Conservation (phyloP, 352 stramenopile genomes). For the Phytophthora citricola region DNA sequence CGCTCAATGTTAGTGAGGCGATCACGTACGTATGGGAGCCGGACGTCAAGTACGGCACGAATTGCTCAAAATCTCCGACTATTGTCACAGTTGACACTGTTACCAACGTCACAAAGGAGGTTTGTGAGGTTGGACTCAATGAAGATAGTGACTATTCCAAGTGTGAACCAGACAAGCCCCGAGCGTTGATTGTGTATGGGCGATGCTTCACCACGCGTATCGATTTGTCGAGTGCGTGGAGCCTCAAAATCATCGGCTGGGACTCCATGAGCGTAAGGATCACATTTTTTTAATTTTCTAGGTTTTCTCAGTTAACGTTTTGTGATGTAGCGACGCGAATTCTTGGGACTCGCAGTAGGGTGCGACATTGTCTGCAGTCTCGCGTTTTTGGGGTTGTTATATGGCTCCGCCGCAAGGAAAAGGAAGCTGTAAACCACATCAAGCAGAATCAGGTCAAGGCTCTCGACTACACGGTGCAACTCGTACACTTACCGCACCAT, state of each 20-base stretch:
- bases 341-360: slow-evolving; percentile 71
- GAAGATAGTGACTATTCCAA: slow-evolving; percentile 65
- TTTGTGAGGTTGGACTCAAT: slow-evolving; percentile 51
- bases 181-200: slow-evolving; percentile 74
- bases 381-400: slow-evolving; percentile 70
- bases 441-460: slow-evolving; percentile 71
- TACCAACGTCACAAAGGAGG: slow-evolving; percentile 33
- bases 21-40: slow-evolving; percentile 67
- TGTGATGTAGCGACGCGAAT: slow-evolving; percentile 58
- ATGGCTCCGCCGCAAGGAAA: slow-evolving; percentile 81
- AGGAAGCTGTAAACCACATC: slow-evolving; percentile 63
- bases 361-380: slow-evolving; percentile 76
- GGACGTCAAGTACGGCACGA: slow-evolving; percentile 45
- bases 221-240: slow-evolving; percentile 74
- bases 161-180: slow-evolving; percentile 39
- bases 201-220: slow-evolving; percentile 84
- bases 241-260: slow-evolving; percentile 81
- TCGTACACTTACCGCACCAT: slow-evolving; percentile 69
- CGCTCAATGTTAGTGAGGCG: slow-evolving; percentile 67
- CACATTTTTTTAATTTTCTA: too few species aligned
- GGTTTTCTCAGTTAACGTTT: too few species aligned
- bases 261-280: slow-evolving; percentile 70
- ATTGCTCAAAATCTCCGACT: slow-evolving; percentile 35
- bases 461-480: slow-evolving; percentile 81
- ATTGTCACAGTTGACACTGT: slow-evolving; percentile 38